phyloP scores from a whole-genome alignment of 2,329 filamentous ascomycete species.

The Colletotrichum spinosum region DNA sequence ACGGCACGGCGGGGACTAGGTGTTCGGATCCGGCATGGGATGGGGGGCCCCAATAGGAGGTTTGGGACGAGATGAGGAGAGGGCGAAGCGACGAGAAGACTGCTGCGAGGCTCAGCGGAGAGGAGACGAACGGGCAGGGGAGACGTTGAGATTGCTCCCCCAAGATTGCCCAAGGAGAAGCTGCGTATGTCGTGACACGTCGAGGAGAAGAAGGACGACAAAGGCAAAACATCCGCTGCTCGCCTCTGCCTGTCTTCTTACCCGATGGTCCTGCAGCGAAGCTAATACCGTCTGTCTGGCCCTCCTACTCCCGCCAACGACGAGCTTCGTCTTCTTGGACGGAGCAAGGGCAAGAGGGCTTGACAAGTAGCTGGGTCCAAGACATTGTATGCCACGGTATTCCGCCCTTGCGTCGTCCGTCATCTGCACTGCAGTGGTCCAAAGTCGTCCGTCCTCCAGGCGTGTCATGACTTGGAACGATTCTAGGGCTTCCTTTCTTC shows the following conservation, averaged over 20 bases:
- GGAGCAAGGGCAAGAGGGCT: background rate
- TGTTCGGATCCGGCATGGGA: conserved; percentile 20
- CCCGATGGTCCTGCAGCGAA: too few species aligned
- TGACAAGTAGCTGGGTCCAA: conserved; percentile 11
- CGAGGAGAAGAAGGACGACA: background rate
- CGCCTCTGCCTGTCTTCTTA: background rate
- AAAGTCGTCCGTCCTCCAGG: conserved; percentile 1
- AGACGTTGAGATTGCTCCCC: conserved; percentile 11
- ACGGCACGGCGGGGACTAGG: conserved; percentile 15
- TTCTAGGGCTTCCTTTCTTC: background rate
- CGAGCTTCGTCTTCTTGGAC: conserved; percentile 18
- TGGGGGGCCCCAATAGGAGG: conserved; percentile 3
- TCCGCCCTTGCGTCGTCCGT: conserved; percentile 31
- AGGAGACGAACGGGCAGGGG: conserved; percentile 2
- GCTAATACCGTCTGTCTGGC: too few species aligned
- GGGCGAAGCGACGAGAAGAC: conserved; percentile 3
- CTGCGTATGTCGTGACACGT: conserved; percentile 34
- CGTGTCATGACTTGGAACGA: conserved; percentile 3
- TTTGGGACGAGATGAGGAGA: conserved; percentile 1
- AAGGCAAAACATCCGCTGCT: conserved; percentile 8
- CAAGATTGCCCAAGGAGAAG: conserved; percentile 12
- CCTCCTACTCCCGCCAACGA: background rate
- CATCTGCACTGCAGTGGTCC: conserved; percentile 10
- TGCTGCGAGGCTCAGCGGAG: conserved; percentile 5
- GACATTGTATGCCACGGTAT: conserved; percentile 15